Conservation (phyloP, 2,329 filamentous ascomycete genomes). For the Penicillium sp. region DNA sequence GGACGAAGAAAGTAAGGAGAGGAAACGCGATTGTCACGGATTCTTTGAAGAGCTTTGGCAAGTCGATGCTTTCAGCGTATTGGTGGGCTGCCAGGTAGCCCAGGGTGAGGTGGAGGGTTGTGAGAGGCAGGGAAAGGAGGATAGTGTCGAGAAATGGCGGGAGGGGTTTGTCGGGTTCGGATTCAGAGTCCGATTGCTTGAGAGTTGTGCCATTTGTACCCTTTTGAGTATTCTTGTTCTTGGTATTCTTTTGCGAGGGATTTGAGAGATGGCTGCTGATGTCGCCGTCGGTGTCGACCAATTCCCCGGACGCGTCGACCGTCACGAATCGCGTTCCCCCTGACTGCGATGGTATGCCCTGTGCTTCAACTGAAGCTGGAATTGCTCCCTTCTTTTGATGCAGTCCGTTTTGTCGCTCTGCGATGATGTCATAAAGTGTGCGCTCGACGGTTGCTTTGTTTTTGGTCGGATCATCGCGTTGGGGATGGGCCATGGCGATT, state of each 20-base stretch:
- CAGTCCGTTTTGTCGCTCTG: conserved; percentile 43
- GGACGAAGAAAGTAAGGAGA: conserved; percentile 45
- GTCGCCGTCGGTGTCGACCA: conserved; percentile 21
- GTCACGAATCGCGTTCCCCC: conserved; percentile 36
- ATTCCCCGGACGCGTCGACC: conserved; percentile 30
- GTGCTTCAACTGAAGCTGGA: neutral
- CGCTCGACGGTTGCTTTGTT: conserved; percentile 30
- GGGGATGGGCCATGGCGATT: conserved; percentile 22
- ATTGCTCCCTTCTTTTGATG: neutral
- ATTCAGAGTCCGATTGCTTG: conserved; percentile 11
- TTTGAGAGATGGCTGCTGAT: conserved; percentile 14
- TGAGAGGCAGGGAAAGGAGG: conserved; percentile 44
- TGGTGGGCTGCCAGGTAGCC: conserved; percentile 49
- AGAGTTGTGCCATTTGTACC: neutral
- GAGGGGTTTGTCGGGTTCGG: conserved; percentile 24
- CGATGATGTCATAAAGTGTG: conserved; percentile 48
- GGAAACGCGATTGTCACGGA: conserved; percentile 44
- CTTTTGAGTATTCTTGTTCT: neutral
- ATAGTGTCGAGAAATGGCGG: conserved; percentile 46
- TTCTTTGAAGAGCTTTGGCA: conserved; percentile 35
- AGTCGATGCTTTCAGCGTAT: conserved; percentile 42
- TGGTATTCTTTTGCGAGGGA: conserved; percentile 2
- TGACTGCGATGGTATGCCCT: conserved; percentile 12
- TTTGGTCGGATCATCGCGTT: conserved; percentile 30
- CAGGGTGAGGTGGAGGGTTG: conserved; percentile 47